Percentiles rank a stretch among this genome's conserved stretches.
Evolutionary conservation across 768 basidiomycete species (phyloP).

Genomic region (Boletus rubroflammeus): DNA sequence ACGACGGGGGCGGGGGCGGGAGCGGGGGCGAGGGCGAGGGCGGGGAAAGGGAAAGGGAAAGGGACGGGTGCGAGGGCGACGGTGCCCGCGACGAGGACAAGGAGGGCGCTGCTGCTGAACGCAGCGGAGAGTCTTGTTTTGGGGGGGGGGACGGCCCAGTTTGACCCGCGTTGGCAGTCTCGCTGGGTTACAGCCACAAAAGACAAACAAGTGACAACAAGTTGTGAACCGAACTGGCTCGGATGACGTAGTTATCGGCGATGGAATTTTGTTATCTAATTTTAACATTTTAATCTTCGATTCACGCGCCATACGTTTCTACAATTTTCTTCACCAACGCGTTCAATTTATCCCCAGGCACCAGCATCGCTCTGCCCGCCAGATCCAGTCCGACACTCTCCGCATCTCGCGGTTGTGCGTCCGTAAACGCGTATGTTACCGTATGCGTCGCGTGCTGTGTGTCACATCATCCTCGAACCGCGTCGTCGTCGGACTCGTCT

Average conservation of each 20-base stretch:
- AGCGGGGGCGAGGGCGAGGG: too few species aligned
- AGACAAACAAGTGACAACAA: constrained; percentile 17
- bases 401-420: constrained; percentile 49
- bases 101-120: not conserved
- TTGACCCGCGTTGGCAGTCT: constrained; percentile 7
- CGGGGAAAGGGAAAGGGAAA: too few species aligned
- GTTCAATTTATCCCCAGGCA: constrained; percentile 43
- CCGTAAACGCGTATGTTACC: constrained; percentile 44
- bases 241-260: too few species aligned
- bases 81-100: not conserved
- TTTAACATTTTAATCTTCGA: too few species aligned
- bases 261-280: too few species aligned
- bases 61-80: not conserved
- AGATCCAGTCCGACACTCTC: constrained; percentile 74
- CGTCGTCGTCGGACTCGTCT: too few species aligned
- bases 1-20: too few species aligned
- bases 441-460: constrained; percentile 22
- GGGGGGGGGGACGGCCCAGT: not conserved
- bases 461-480: not conserved
- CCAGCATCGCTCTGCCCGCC: constrained; percentile 61
- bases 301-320: too few species aligned
- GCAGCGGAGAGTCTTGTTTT: not conserved
- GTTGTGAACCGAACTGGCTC: not conserved
- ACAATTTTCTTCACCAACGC: constrained; percentile 39
- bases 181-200: constrained; percentile 12